Percentiles rank a stretch among this genome's conserved stretches.
Evolutionary conservation across 495 filamentous ascomycete species (phyloP).

Genomic region (Saxophila tyrrhenica): DNA sequence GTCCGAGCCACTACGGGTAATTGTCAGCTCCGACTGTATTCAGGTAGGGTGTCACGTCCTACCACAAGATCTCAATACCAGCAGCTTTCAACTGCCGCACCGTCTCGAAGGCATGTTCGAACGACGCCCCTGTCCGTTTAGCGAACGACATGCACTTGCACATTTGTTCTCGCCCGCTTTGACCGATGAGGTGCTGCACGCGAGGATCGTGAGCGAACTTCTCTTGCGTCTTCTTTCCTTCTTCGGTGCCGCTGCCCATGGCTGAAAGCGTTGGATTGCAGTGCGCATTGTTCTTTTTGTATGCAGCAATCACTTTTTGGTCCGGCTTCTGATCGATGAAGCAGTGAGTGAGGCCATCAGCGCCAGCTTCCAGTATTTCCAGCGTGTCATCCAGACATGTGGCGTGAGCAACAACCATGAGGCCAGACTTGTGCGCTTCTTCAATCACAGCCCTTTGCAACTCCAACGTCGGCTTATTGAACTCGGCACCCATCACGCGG

Average conservation of each 20-base stretch:
- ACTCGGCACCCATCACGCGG: constrained; percentile 16
- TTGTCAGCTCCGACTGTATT: neutral
- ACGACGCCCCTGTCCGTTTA: constrained; percentile 8
- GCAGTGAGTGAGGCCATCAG: constrained; percentile 28
- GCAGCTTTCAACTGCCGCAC: constrained; percentile 25
- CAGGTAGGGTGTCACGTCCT: constrained; percentile 1
- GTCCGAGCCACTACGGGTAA: constrained; percentile 24
- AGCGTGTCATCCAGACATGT: constrained; percentile 24
- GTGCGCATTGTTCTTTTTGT: constrained; percentile 28
- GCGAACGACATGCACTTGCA: constrained; percentile 26
- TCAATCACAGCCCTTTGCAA: constrained; percentile 26
- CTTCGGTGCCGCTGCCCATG: constrained; percentile 24
- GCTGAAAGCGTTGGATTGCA: constrained; percentile 27
- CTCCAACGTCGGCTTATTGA: constrained; percentile 24
- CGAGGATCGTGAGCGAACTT: constrained; percentile 27
- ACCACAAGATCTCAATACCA: constrained; percentile 27
- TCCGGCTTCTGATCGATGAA: constrained; percentile 25
- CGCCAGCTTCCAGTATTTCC: constrained; percentile 25
- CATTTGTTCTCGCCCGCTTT: constrained; percentile 19
- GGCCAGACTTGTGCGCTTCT: constrained; percentile 24
- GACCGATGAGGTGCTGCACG: constrained; percentile 20
- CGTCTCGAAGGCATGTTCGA: constrained; percentile 27
- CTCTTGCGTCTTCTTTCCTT: constrained; percentile 24
- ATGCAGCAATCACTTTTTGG: constrained; percentile 25
- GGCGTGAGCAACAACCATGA: constrained; percentile 27